phyloP scores from a whole-genome alignment of 2,329 filamentous ascomycete species.

The Raffaelea ambrosiae region DNA sequence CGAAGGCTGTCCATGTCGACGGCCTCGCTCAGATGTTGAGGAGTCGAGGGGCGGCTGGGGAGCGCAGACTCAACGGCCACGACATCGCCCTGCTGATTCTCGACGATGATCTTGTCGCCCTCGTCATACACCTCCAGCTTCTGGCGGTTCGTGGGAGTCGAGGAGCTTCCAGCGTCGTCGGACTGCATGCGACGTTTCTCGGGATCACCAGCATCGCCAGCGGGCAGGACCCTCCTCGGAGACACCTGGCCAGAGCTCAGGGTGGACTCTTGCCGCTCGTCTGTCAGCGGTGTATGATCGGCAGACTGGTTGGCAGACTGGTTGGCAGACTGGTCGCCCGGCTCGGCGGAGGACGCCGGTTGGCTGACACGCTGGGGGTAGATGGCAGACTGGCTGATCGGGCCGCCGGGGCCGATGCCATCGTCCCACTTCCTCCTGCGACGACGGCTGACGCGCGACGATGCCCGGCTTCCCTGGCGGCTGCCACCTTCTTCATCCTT shows the following conservation, averaged over 20 bases:
- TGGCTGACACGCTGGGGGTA: conserved; percentile 48
- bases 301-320: conserved; percentile 9
- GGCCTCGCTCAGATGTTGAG: background rate
- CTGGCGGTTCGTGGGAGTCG: conserved; percentile 2
- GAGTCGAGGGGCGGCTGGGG: background rate
- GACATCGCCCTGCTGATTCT: conserved; percentile 83
- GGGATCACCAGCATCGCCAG: background rate
- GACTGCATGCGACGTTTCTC: conserved; percentile 2
- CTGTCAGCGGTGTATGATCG: conserved; percentile 7
- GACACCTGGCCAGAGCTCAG: conserved; percentile 6
- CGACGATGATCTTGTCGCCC: conserved; percentile 68
- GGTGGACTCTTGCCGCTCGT: conserved; percentile 11
- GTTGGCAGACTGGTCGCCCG: conserved; percentile 11
- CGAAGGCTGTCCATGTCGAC: conserved; percentile 11
- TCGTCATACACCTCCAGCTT: conserved; percentile 69
- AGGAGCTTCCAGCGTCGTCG: conserved; percentile 10
- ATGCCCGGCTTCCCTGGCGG: conserved; percentile 46
- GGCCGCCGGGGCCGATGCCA: conserved; percentile 72
- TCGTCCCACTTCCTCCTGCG: conserved; percentile 62
- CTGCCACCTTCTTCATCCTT: conserved; percentile 62
- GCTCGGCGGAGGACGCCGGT: background rate
- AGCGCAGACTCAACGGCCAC: conserved; percentile 52
- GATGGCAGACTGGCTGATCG: conserved; percentile 84
- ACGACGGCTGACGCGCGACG: conserved; percentile 51
- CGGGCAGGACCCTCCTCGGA: background rate